A percentile compares a stretch with the other conserved stretches of the same genome.
These are phyloP conservation scores for Citrus inodora DNA, from an alignment of 345 rosid genomes.

Conservation along the genomic window DNA sequence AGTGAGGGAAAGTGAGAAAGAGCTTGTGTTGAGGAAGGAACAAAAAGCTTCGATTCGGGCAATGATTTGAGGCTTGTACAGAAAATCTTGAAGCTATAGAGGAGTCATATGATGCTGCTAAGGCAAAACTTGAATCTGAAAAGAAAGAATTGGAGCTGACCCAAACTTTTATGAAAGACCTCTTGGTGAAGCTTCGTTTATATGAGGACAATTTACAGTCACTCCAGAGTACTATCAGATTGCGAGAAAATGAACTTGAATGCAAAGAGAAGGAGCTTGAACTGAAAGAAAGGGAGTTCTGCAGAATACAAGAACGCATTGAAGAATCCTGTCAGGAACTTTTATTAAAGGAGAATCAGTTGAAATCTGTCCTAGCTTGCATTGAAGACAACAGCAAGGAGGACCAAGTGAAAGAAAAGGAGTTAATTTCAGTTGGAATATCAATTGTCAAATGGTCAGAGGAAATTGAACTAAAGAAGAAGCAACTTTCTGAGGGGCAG, in stretches of 20 bases:
- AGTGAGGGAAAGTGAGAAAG: not conserved
- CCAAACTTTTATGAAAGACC: constrained; percentile 1
- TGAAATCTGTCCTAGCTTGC: not conserved
- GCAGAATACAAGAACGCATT: not conserved
- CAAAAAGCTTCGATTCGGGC: constrained; percentile 2
- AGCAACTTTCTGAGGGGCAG: constrained; percentile 8
- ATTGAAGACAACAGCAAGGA: not conserved
- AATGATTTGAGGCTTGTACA: not conserved
- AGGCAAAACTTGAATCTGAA: not conserved
- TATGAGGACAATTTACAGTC: not conserved
- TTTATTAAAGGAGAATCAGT: not conserved
- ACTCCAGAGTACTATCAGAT: too few relatives aligned
- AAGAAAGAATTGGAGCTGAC: constrained; percentile 1
- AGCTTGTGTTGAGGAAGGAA: not conserved
- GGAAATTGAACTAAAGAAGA: constrained; percentile 22
- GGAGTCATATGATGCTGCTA: constrained; percentile 3
- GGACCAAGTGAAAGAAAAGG: constrained; percentile 18
- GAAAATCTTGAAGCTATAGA: constrained; percentile 9
- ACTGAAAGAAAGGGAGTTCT: constrained; percentile 13
- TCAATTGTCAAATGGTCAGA: constrained; percentile 16
- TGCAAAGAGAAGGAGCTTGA: constrained; percentile 4
- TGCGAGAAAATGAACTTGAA: too few relatives aligned
- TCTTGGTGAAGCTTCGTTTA: constrained; percentile 15
- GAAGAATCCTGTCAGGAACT: not conserved
- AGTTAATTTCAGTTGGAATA: constrained; percentile 13